Percentiles rank a stretch among this genome's conserved stretches.
phyloP scores from a whole-genome alignment of 78 protist genomes.

The Dictyostelium brefeldianum region DNA sequence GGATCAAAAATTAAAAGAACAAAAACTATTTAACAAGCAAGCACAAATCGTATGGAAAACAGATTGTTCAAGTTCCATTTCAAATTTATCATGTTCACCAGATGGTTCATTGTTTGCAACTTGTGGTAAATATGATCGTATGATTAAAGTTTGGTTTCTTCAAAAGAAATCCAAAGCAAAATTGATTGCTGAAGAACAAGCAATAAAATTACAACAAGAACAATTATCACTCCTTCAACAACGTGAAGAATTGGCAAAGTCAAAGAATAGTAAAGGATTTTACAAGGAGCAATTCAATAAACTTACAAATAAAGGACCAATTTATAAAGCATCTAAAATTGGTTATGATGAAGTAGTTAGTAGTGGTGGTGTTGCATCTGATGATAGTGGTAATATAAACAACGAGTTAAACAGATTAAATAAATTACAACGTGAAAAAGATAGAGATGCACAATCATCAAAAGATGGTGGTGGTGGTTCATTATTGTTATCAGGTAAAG shows the following conservation, averaged over 20 bases:
- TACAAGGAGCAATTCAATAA: conserved; percentile 49
- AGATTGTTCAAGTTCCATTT: conserved; percentile 35
- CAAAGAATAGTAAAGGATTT: conserved; percentile 19
- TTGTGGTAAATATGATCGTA: conserved; percentile 53
- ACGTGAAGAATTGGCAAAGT: conserved; percentile 3
- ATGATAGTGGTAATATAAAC: background rate
- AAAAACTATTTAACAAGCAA: conserved; percentile 44
- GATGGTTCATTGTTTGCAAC: conserved; percentile 75
- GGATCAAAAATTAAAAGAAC: conserved; percentile 30
- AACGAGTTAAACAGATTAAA: background rate
- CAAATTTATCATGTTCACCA: conserved; percentile 35
- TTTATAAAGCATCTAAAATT: background rate
- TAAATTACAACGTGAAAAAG: conserved; percentile 5
- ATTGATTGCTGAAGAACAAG: background rate
- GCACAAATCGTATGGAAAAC: conserved; percentile 49
- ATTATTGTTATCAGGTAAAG: background rate
- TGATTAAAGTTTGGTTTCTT: conserved; percentile 61
- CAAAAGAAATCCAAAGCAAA: conserved; percentile 31
- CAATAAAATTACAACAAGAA: background rate
- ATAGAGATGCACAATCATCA: background rate
- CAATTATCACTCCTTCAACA: background rate
- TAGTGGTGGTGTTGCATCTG: background rate
- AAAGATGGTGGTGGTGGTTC: background rate
- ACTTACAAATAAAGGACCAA: conserved; percentile 37
- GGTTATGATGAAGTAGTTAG: background rate